phyloP scores from a whole-genome alignment of 202 grass and related monocot genomes.

The Cymbopogon flexuosus region DNA sequence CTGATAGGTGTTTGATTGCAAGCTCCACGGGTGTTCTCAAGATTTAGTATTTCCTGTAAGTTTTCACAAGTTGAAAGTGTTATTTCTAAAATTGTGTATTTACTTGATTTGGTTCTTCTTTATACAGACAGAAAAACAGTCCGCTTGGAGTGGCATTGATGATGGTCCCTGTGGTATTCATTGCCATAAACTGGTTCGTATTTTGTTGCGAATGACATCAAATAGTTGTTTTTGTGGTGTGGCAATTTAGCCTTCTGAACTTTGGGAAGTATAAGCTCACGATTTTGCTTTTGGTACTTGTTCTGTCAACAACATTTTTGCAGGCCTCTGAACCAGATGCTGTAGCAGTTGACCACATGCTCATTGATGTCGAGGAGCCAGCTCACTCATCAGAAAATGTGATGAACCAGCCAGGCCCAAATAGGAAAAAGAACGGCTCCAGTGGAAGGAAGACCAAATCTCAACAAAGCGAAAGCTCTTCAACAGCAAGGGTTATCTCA shows the following conservation, averaged over 20 bases:
- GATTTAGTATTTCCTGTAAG: constrained; percentile 99
- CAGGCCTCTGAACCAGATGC: constrained; percentile 55
- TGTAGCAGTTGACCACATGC: constrained; percentile 35
- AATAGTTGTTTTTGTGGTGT: not conserved
- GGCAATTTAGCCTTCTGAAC: constrained; percentile 31
- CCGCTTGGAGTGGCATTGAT: constrained; percentile 49
- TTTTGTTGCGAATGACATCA: constrained; percentile 21
- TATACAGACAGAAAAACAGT: constrained; percentile 80
- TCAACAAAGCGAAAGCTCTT: constrained; percentile 72
- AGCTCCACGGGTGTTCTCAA: constrained; percentile 91
- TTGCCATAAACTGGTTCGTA: constrained; percentile 79
- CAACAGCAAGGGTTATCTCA: constrained; percentile 66
- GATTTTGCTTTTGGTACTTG: not conserved
- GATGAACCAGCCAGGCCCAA: constrained; percentile 39
- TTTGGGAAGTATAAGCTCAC: constrained; percentile 16
- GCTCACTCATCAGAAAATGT: constrained; percentile 48
- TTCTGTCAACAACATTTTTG: constrained; percentile 36
- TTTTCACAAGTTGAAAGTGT: constrained; percentile 28
- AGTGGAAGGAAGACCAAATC: constrained; percentile 68
- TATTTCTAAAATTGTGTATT: constrained; percentile 29
- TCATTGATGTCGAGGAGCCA: constrained; percentile 46
- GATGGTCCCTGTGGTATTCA: constrained; percentile 80
- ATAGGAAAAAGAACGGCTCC: constrained; percentile 61
- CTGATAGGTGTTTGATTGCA: constrained; percentile 94
- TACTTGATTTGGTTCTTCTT: constrained; percentile 32